Evolutionary conservation across 73 alveolate genomes (phyloP), one percentile per base, ranked within the genome.

Genomic region (Tetrahymena borealis): DNA sequence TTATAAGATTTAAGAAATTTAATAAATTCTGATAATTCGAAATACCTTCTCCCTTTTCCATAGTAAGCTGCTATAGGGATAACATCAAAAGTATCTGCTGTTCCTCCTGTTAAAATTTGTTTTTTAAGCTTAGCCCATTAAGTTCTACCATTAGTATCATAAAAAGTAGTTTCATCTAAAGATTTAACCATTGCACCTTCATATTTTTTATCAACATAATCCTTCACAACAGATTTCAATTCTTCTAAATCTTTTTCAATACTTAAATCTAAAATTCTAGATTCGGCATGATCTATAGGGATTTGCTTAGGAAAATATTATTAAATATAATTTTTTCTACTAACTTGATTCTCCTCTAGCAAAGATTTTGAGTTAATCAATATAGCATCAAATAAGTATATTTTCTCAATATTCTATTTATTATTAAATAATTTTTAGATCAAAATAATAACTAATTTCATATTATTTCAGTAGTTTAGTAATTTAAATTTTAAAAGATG

Each of bases 131-230:
- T 97, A 13, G 97, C 95, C 99, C 99, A 97, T 91, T 97, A 97
- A 39, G 98, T 96, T 41, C 99, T 96, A 90, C 97, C 97, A 8
- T 98, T 97, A 2, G 99, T 98, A 96, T 97, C 98, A 91, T 97
- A 97, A 93, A 96, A 96, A n/a, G 98, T 95, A 91, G 94, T 96
- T 38, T 90, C 94, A 33, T 96, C 99, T 15, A 97, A 95, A 0
- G 99, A 97, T 93, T 97, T 97, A 79, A 97, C 95, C 96, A 97
- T 97, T 92, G 97, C 94, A 4, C 99, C 99, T 90, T 97, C 99
- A 42, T 99, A 96, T 0, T 97, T 96, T 28, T 96, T 94, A 39
- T 96, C 94, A 77, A 97, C 94, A 33, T 98, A 96, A 24, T 97
- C 98, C 13, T 85, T 90, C 91, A 97, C 94, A 93, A 97, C 96